phyloP scores from a whole-genome alignment of 2,329 filamentous ascomycete genomes.

The Phaeosphaeria sp. region DNA sequence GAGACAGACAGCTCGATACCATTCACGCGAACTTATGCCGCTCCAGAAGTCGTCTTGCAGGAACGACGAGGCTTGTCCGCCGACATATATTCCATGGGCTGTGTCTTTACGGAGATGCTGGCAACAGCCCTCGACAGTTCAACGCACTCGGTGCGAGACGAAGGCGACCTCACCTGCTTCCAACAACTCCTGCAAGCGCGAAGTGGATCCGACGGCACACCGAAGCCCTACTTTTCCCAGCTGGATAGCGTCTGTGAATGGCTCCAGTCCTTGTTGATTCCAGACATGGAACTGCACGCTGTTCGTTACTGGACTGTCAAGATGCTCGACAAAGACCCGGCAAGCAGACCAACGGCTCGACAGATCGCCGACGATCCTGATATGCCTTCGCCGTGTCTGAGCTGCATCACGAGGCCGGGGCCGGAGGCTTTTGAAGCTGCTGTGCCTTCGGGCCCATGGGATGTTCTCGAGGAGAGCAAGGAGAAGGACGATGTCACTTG shows the following conservation, averaged over 20 bases:
- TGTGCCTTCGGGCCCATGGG: too few relatives aligned
- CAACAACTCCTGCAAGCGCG: slow-evolving; percentile 2
- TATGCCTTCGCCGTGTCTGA: slow-evolving; percentile 14
- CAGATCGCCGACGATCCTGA: slow-evolving; percentile 13
- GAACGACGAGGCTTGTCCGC: slow-evolving; percentile 18
- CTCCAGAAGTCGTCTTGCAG: slow-evolving; percentile 15
- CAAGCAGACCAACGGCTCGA: slow-evolving; percentile 7
- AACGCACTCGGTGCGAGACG: background rate
- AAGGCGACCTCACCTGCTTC: background rate
- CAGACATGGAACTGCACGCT: slow-evolving; percentile 4
- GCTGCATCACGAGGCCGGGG: slow-evolving; percentile 6
- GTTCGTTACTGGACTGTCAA: slow-evolving; percentile 9
- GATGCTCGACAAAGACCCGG: slow-evolving; percentile 7
- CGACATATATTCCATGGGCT: slow-evolving; percentile 31
- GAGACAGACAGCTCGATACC: slow-evolving; percentile 21
- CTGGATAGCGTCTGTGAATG: slow-evolving; percentile 3
- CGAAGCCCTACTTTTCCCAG: slow-evolving; percentile 8
- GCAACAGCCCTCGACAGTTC: slow-evolving; percentile 10
- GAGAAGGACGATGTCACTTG: too few relatives aligned
- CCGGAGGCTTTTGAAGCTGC: background rate
- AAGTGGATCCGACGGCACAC: background rate
- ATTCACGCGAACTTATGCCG: slow-evolving; percentile 18
- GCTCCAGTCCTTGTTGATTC: background rate
- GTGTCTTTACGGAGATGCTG: slow-evolving; percentile 27
- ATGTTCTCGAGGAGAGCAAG: too few relatives aligned